Conservation (phyloP, 768 basidiomycete species). For the Krasilnikovozyma curviuscula region DNA sequence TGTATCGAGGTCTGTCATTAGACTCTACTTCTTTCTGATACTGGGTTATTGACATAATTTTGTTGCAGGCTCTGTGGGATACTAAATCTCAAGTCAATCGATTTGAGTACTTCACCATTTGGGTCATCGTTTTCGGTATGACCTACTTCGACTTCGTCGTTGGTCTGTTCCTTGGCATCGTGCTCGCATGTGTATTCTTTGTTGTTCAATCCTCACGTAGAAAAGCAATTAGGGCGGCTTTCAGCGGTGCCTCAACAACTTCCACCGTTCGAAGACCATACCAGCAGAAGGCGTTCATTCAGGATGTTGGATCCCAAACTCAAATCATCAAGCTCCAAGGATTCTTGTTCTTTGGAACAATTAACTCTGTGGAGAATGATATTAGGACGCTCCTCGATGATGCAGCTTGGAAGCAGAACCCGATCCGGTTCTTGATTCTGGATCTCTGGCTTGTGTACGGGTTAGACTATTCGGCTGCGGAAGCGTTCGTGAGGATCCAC, state of each 20-base stretch:
- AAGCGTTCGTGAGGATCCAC: conserved; percentile 83
- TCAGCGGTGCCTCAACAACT: conserved; percentile 58
- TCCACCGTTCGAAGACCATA: conserved; percentile 82
- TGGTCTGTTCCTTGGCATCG: conserved; percentile 77
- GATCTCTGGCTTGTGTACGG: conserved; percentile 32
- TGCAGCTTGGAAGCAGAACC: conserved; percentile 48
- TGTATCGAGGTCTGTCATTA: conserved; percentile 43
- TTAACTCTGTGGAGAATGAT: conserved; percentile 68
- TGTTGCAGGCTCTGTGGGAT: conserved; percentile 63
- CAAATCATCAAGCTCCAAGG: conserved; percentile 75
- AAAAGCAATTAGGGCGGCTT: conserved; percentile 49
- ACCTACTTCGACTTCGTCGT: conserved; percentile 43
- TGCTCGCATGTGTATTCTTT: conserved; percentile 89
- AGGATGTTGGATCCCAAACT: conserved; percentile 81
- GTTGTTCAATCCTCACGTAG: conserved; percentile 86
- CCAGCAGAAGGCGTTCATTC: conserved; percentile 69
- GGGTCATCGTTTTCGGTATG: conserved; percentile 37
- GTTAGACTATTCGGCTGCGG: conserved; percentile 84
- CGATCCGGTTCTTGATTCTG: conserved; percentile 57
- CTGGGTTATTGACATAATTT: background rate
- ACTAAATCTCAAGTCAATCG: conserved; percentile 68
- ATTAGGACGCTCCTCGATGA: conserved; percentile 56
- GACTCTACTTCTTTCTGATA: background rate
- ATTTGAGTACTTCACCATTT: conserved; percentile 34
- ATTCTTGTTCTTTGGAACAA: conserved; percentile 43